phyloP scores from a whole-genome alignment of 75 land plant species.

The Cryptomeria japonica region DNA sequence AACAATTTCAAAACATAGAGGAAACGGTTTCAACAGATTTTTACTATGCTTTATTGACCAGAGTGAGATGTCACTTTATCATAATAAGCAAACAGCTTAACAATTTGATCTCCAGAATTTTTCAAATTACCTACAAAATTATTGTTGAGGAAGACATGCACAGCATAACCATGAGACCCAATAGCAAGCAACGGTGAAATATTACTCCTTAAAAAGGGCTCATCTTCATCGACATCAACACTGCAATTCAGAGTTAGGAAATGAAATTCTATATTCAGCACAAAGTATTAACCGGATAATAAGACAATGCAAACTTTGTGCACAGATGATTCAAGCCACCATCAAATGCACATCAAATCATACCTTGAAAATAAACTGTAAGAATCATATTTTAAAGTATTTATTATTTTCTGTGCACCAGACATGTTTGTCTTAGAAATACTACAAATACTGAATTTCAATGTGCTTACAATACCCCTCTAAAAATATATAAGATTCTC shows the following conservation, averaged over 20 bases:
- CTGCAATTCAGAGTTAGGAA: conserved; percentile 35
- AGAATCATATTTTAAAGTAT: background rate
- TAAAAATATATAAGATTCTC: background rate
- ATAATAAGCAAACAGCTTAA: background rate
- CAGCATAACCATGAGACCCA: conserved; percentile 76
- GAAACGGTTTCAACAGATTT: background rate
- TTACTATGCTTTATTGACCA: background rate
- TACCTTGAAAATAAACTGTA: background rate
- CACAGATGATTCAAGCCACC: background rate
- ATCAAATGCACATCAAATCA: background rate
- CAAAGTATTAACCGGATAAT: background rate
- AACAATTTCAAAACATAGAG: background rate
- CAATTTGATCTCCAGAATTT: background rate
- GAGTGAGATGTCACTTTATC: background rate
- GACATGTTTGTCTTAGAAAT: background rate
- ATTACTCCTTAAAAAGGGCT: conserved; percentile 45
- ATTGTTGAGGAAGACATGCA: conserved; percentile 80
- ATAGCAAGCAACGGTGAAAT: conserved; percentile 45
- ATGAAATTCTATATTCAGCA: background rate
- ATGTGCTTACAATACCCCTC: background rate
- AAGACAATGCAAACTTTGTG: background rate
- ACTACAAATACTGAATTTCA: background rate
- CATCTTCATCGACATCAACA: conserved; percentile 55
- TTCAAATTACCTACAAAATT: conserved; percentile 56
- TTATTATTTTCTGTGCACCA: background rate